Evolutionary conservation across 495 filamentous ascomycete species (phyloP).

Genomic region (Pyronema domesticum): DNA sequence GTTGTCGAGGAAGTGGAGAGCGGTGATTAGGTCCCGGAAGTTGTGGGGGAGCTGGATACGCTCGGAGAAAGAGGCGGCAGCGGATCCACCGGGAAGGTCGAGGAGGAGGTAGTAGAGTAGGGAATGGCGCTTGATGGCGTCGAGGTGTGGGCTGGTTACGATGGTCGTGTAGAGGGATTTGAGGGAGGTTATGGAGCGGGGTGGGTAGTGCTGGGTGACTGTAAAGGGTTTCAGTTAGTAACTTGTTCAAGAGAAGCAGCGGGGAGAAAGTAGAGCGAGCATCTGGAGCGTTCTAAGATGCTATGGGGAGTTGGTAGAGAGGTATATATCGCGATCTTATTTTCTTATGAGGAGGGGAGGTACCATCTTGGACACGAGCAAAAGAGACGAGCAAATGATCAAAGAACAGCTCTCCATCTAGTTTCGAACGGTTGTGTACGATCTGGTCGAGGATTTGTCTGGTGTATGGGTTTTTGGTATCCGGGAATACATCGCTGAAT

Average conservation of each 20-base stretch:
- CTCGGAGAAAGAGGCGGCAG: conserved; percentile 5
- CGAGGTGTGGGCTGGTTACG: conserved; percentile 12
- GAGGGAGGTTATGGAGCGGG: conserved; percentile 15
- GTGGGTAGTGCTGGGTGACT: conserved; percentile 11
- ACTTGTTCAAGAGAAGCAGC: no score
- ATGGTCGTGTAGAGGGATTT: conserved; percentile 13
- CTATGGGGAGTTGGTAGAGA: neutral
- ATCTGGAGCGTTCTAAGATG: no score
- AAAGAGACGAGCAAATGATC: conserved; percentile 18
- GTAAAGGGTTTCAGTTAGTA: neutral
- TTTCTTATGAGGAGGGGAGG: neutral
- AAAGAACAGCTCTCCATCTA: conserved; percentile 18
- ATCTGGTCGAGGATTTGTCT: conserved; percentile 10
- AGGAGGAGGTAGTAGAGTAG: conserved; percentile 22
- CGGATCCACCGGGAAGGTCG: conserved; percentile 14
- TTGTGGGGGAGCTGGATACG: conserved; percentile 1
- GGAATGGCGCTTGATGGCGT: conserved; percentile 19
- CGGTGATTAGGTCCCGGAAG: neutral
- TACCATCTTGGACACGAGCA: conserved; percentile 18
- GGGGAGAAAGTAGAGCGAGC: no score
- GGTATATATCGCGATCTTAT: neutral
- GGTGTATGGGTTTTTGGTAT: conserved; percentile 20
- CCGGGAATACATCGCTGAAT: conserved; percentile 17
- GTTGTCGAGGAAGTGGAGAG: conserved; percentile 14
- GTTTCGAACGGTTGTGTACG: conserved; percentile 8